A percentile compares a stretch with the other conserved stretches of the same genome.
Conservation (phyloP, 352 stramenopile genomes). For the Saprolegnia diclina region DNA sequence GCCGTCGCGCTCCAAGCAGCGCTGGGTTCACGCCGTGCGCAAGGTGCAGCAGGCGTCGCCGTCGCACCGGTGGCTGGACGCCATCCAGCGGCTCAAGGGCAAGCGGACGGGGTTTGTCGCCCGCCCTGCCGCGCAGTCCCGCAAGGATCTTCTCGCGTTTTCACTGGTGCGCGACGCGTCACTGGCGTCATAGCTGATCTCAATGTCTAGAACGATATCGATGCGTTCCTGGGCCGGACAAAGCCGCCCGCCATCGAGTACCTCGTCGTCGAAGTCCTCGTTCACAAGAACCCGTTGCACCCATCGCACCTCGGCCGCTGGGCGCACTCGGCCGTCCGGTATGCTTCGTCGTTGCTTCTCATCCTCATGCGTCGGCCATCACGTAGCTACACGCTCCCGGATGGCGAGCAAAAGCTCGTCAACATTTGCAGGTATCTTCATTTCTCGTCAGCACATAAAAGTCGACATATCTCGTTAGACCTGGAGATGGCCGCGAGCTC, state of each 20-base stretch:
- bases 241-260: conserved; percentile 28
- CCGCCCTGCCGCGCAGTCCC: conserved; percentile 5
- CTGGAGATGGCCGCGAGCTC: conserved; percentile 22
- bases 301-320: conserved; percentile 25
- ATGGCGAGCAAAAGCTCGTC: conserved; percentile 27
- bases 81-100: conserved; percentile 14
- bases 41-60: conserved; percentile 16
- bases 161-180: not conserved
- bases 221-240: conserved; percentile 16
- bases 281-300: conserved; percentile 23
- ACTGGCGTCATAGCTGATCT: not conserved
- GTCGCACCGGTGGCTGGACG: conserved; percentile 4
- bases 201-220: conserved; percentile 19
- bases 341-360: not conserved
- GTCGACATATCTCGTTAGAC: not conserved
- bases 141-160: conserved; percentile 12
- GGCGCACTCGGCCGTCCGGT: conserved; percentile 28
- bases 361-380: not conserved
- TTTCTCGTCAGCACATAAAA: no score
- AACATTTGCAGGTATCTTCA: conserved; percentile 29
- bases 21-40: conserved; percentile 12
- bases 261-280: conserved; percentile 27
- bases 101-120: conserved; percentile 18
- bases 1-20: conserved; percentile 3
- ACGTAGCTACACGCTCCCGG: conserved; percentile 24